Conservation (phyloP, 2,329 filamentous ascomycete species). For the Claviceps fusiformis region DNA sequence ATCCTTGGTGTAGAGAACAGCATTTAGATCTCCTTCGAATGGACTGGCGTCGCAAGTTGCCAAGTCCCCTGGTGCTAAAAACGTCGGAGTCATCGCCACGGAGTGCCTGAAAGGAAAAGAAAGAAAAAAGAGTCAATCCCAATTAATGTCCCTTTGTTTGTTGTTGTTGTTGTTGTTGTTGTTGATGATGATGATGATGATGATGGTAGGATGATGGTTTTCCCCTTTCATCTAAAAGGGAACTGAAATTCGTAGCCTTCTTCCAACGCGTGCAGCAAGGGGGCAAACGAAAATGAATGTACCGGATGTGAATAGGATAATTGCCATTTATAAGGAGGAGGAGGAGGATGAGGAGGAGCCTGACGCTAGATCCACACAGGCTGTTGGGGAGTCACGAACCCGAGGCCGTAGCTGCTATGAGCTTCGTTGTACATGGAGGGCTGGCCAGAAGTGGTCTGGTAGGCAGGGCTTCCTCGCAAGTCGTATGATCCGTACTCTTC, state of each 20-base stretch:
- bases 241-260: no score
- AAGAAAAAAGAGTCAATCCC: slow-evolving; percentile 37
- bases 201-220: no score
- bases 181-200: no score
- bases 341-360: slow-evolving; percentile 18
- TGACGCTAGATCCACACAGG: slow-evolving; percentile 45
- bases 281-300: no score
- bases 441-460: slow-evolving; percentile 31
- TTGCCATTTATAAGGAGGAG: slow-evolving; percentile 24
- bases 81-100: slow-evolving; percentile 30
- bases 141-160: slow-evolving; percentile 24
- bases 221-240: no score
- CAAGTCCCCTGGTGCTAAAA: slow-evolving; percentile 30
- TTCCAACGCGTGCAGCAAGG: not conserved
- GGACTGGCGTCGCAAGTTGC: slow-evolving; percentile 22
- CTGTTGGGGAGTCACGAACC: slow-evolving; percentile 52
- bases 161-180: no score
- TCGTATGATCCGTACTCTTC: slow-evolving; percentile 42
- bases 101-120: slow-evolving; percentile 33
- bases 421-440: slow-evolving; percentile 32
- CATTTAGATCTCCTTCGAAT: slow-evolving; percentile 24
- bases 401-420: slow-evolving; percentile 27
- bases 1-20: slow-evolving; percentile 29
- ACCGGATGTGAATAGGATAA: slow-evolving; percentile 11
- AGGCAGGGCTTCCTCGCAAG: slow-evolving; percentile 23